Base-by-base conservation (phyloP, 1,284 basidiomycete species). In the Fomes fomentarius region DNA sequence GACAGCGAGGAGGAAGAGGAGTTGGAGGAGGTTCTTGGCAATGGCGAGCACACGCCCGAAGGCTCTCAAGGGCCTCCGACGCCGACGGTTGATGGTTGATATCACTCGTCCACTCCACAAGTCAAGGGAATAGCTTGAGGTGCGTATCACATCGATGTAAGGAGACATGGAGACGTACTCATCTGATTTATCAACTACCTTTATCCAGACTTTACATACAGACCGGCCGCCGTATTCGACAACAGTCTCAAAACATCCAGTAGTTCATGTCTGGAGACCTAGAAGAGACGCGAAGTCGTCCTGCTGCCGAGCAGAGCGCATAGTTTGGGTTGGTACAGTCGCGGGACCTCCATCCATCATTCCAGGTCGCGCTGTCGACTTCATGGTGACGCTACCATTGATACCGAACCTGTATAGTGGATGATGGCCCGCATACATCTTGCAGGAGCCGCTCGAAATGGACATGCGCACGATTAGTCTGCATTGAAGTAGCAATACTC, bases 1-100 rank as follows among this genome's bases (percentile, higher is more conserved):
- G 71, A 74, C 47, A 75, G 74, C 49, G 75, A 73, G 21, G 78
- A 76, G 35, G 76, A 74, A 41, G 78, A 77, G 46, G 74, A 75
- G 50, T 61, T 75, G 21, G 73, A 75, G 52, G 69, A 74, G 39
- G 73, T 74, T 2, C 63, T 76, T 9, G 68, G 68, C 2, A 64
- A 68, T 42, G 69, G 66, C 14, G 66, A 69, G 25, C 62, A 70
- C 24, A 64, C 65, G 1, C 65, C 65, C 15, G 68, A 66, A 25
- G 64, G 63, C 17, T 63, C 65, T 3, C 49, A 47, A 11, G 62
- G 47, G 19, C 52, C 56, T 25, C 50, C 57, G n/a, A 56, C 63
- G 24, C 56, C 60, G 9, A 53, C 37, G 9, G 47, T 41, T 14
- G 49, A 54, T 15, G 47, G 28, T 46, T 52, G 42, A 21, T n/a